phyloP scores from a whole-genome alignment of 1,284 basidiomycete genomes.

The Marasmius fiardii region DNA sequence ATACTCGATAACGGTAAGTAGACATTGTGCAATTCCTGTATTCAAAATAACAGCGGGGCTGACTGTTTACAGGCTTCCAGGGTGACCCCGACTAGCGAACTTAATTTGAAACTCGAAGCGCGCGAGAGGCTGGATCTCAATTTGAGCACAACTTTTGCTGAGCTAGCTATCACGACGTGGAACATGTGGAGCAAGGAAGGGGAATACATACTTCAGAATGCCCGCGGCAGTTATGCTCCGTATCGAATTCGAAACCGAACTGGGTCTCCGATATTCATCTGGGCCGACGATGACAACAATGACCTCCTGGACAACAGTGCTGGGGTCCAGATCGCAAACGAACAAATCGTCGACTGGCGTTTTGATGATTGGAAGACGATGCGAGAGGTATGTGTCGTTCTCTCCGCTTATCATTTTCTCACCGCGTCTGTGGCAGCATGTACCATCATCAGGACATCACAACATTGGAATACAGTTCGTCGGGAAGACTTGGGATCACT shows the following conservation, averaged over 20 bases:
- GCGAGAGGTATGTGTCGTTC: constrained; percentile 68
- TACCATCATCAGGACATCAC: constrained; percentile 77
- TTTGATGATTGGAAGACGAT: constrained; percentile 97
- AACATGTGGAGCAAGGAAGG: constrained; percentile 75
- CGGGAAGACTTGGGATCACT: constrained; percentile 88
- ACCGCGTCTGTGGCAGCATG: constrained; percentile 55
- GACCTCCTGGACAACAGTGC: constrained; percentile 41
- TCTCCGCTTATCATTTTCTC: constrained; percentile 1
- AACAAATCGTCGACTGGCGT: constrained; percentile 87
- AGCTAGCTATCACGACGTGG: constrained; percentile 76
- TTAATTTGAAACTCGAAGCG: constrained; percentile 69
- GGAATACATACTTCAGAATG: constrained; percentile 68
- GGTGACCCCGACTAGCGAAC: constrained; percentile 50
- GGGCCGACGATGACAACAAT: constrained; percentile 71
- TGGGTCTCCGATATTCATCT: constrained; percentile 78
- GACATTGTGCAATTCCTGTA: too few species aligned
- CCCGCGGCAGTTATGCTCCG: constrained; percentile 86
- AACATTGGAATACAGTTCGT: constrained; percentile 83
- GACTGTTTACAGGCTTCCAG: constrained; percentile 42
- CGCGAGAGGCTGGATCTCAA: constrained; percentile 90
- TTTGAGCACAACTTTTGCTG: constrained; percentile 88
- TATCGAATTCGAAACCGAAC: constrained; percentile 93
- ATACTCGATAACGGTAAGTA: constrained; percentile 69
- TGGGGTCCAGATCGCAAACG: constrained; percentile 62
- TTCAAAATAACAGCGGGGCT: neutral